Percentiles rank a stretch among this genome's conserved stretches.
Evolutionary conservation across 2,329 filamentous ascomycete species (phyloP).

Genomic region (Ophiostoma sp.): DNA sequence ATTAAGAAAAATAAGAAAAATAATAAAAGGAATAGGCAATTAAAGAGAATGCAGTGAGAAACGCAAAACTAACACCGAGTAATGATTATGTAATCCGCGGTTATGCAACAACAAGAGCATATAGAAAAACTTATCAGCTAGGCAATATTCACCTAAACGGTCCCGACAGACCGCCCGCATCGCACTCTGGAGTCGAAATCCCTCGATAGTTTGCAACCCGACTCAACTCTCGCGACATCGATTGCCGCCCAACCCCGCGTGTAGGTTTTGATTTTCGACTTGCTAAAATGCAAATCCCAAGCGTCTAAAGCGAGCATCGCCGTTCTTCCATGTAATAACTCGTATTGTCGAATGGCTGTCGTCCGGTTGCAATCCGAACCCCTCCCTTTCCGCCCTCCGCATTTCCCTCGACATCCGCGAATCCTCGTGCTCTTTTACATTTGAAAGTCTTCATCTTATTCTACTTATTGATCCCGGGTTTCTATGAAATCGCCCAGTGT

Average conservation of each 20-base stretch:
- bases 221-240: not conserved
- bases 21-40: not conserved
- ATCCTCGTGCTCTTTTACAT: not conserved
- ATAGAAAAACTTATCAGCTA: not conserved
- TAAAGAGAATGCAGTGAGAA: not conserved
- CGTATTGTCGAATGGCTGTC: not conserved
- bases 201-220: not conserved
- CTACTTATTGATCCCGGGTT: not conserved
- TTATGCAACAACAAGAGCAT: not conserved
- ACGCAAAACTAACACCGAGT: not conserved
- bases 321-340: not conserved
- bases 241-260: not conserved
- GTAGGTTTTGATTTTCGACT: not conserved
- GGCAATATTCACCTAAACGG: not conserved
- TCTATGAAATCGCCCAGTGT: not conserved
- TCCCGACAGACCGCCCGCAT: constrained; percentile 9
- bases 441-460: not conserved
- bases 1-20: not conserved
- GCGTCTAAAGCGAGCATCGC: not conserved
- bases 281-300: not conserved
- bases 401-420: not conserved
- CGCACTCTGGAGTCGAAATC: not conserved
- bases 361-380: not conserved
- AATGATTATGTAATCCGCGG: no score
- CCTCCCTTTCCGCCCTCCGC: not conserved